Evolutionary conservation across 192 early-diverging fungal genomes (phyloP).

Genomic region (Dispira parvispora): DNA sequence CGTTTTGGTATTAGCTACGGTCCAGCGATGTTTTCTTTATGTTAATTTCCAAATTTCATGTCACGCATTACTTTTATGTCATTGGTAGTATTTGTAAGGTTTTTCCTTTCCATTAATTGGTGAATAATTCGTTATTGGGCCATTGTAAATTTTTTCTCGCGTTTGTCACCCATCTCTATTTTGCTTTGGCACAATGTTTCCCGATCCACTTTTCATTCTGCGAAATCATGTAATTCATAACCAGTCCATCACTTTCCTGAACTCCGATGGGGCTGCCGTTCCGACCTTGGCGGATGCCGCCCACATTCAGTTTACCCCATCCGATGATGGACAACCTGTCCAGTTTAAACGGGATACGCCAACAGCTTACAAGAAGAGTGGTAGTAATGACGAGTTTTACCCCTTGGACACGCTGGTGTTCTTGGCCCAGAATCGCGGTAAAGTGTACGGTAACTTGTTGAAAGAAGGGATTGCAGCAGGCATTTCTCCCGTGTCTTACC

Average conservation of each 20-base stretch:
- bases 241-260: not conserved
- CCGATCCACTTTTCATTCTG: constrained; percentile 3
- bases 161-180: not conserved
- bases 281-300: not conserved
- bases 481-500: not conserved
- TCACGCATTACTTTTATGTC: too few relatives aligned
- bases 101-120: too few relatives aligned
- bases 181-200: not conserved
- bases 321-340: not conserved
- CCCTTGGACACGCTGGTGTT: constrained; percentile 6
- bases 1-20: too few relatives aligned
- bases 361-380: constrained; percentile 2
- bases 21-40: too few relatives aligned
- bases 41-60: too few relatives aligned
- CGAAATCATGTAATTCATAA: constrained; percentile 7
- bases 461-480: not conserved
- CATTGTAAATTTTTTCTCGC: too few relatives aligned
- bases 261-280: not conserved
- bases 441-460: not conserved
- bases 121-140: too few relatives aligned
- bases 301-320: not conserved
- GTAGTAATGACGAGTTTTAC: not conserved
- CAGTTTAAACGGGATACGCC: not conserved
- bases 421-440: not conserved
- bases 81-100: too few relatives aligned